Conservation (phyloP, 2,329 filamentous ascomycete genomes). For the Laburnicola sp. region DNA sequence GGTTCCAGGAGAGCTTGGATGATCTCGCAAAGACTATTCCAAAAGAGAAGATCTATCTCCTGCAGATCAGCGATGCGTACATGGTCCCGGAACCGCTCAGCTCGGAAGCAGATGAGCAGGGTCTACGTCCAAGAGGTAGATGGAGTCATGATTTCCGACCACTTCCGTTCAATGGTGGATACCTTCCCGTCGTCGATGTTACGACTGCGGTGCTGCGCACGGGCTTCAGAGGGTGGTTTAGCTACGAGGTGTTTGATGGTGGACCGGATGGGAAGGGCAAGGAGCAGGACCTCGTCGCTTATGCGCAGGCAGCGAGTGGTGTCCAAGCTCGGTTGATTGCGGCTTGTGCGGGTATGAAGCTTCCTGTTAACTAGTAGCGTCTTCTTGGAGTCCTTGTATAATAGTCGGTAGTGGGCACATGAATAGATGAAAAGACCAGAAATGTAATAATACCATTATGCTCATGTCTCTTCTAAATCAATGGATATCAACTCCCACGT, state of each 20-base stretch:
- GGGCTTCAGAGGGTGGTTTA: conserved; percentile 68
- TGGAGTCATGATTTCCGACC: conserved; percentile 76
- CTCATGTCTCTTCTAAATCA: no score
- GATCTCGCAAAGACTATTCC: conserved; percentile 63
- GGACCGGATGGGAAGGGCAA: conserved; percentile 58
- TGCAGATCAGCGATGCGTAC: conserved; percentile 78
- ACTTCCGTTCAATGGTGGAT: conserved; percentile 70
- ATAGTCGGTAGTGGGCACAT: background rate
- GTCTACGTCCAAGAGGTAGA: conserved; percentile 61
- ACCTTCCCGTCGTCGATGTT: conserved; percentile 68
- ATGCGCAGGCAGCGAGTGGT: conserved; percentile 57
- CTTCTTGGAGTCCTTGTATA: background rate
- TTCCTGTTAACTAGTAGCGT: conserved; percentile 8
- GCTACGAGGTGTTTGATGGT: conserved; percentile 70
- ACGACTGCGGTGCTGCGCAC: conserved; percentile 67
- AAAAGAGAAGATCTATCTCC: conserved; percentile 69
- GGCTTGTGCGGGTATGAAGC: conserved; percentile 31
- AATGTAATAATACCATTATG: no score
- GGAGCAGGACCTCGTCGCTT: conserved; percentile 55
- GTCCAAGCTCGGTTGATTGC: conserved; percentile 48
- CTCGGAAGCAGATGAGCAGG: conserved; percentile 53
- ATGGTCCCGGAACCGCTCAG: conserved; percentile 61
- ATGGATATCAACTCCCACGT: no score
- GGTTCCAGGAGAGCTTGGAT: conserved; percentile 59
- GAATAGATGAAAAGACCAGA: background rate